Evolutionary conservation across 78 protist species (phyloP).

Genomic region (slime mould (Dictyostelium discoideum)): dicty_2.7 NC_007090.3:2744001-2744500

Average conservation of each 20-base stretch:
- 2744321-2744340: conserved; percentile 28
- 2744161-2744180: too few relatives aligned
- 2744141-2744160: too few relatives aligned
- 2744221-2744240: conserved; percentile 36
- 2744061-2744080: not conserved
- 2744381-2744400: not conserved
- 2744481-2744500: not conserved
- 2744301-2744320: conserved; percentile 40
- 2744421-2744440: conserved; percentile 18
- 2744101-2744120: too few relatives aligned
- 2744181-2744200: not conserved
- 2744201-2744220: conserved; percentile 31
- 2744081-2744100: too few relatives aligned
- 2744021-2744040: too few relatives aligned
- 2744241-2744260: conserved; percentile 17
- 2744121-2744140: too few relatives aligned
- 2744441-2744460: not conserved
- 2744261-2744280: conserved; percentile 38
- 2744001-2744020: too few relatives aligned
- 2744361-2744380: conserved; percentile 13
- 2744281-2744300: conserved; percentile 30
- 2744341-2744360: conserved; percentile 29
- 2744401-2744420: not conserved
- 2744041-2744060: not conserved
- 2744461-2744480: conserved; percentile 45